Conservation (phyloP, 768 basidiomycete genomes). For the Boletus subparvulus region DNA sequence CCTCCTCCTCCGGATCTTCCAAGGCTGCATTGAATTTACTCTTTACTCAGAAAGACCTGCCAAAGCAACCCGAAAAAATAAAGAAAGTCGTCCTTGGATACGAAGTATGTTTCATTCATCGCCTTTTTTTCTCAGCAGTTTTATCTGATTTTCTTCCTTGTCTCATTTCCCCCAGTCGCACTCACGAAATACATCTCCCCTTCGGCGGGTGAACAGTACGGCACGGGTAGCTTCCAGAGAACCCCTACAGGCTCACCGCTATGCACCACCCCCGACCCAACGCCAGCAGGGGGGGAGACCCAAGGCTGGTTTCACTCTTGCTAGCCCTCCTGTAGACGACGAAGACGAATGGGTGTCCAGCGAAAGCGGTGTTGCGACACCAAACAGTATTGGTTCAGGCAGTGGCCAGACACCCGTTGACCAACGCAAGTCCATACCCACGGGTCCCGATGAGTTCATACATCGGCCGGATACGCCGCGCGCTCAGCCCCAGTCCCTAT, state of each 20-base stretch:
- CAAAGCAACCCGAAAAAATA: slow-evolving; percentile 48
- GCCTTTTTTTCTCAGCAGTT: slow-evolving; percentile 12
- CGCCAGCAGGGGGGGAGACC: slow-evolving; percentile 35
- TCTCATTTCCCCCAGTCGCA: slow-evolving; percentile 5
- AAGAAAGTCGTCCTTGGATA: slow-evolving; percentile 46
- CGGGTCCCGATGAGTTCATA: slow-evolving; percentile 19
- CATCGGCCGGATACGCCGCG: slow-evolving; percentile 32
- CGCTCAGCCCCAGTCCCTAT: slow-evolving; percentile 32
- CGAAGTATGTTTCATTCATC: slow-evolving; percentile 41
- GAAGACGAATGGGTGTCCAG: slow-evolving; percentile 80
- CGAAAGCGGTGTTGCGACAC: slow-evolving; percentile 73
- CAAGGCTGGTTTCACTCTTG: slow-evolving; percentile 59
- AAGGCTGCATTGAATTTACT: slow-evolving; percentile 62
- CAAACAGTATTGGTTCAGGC: slow-evolving; percentile 49
- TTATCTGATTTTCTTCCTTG: slow-evolving; percentile 10
- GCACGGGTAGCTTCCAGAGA: slow-evolving; percentile 30
- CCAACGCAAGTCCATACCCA: slow-evolving; percentile 15
- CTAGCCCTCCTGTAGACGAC: slow-evolving; percentile 47
- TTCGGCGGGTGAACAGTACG: slow-evolving; percentile 28
- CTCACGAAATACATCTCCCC: slow-evolving; percentile 27
- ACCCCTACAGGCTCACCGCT: slow-evolving; percentile 36
- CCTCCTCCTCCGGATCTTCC: slow-evolving; percentile 53
- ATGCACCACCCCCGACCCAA: slow-evolving; percentile 26
- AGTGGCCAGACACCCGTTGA: slow-evolving; percentile 37
- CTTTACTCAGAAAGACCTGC: slow-evolving; percentile 64